Base-by-base conservation (phyloP, 2,329 filamentous ascomycete genomes). In the Fusarium begoniae region DNA sequence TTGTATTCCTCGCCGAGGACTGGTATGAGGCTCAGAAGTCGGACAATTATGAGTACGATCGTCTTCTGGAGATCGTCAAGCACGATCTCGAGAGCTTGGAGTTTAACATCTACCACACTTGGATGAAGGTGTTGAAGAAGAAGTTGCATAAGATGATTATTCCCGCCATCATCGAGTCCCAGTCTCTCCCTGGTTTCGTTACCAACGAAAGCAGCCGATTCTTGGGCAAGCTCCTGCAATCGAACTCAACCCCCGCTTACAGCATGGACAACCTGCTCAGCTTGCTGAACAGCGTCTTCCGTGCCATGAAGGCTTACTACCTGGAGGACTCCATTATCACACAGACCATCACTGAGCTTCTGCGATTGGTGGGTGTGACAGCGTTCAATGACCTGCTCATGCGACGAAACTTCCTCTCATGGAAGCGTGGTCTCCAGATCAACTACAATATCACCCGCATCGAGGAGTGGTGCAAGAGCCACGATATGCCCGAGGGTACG, bases 81-180 rank as follows among this genome's bases (percentile, higher is more conserved):
- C 96, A 99, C 82, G 96, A 99, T 82, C 87, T 99, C 58, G 96
- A 99, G 86, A 98, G 94, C 84, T 88, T 99, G 73, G 96, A 99
- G 85, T 99, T 99, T 88, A 99, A 99, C 87, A 99, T 99, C 79
- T 99, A 99, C 85, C 96, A 99, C 85, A 99, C 96, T 32, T 99
- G 96, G 96, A 99, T 99, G 96, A 99, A 99, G 88, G 94, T 98
- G 65, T 87, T 99, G 80, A 99, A 99, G 90, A 98, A 98, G 91
- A 98, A 97, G 86, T 89, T 99, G 73, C 94, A 97, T 80, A 98
- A 98, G 90, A 99, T 99, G 96, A 97, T 99, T 80, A 97, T 99
- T 60, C 96, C 96, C 3, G 96, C 96, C 63, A 99, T 99, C 82
- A 99, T 99, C 80, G 96, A 99, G 83, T 98, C 96, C 54, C 96